Evolutionary conservation across 2,329 filamentous ascomycete species (phyloP).

Genomic region (Aureobasidium namibiae): DNA sequence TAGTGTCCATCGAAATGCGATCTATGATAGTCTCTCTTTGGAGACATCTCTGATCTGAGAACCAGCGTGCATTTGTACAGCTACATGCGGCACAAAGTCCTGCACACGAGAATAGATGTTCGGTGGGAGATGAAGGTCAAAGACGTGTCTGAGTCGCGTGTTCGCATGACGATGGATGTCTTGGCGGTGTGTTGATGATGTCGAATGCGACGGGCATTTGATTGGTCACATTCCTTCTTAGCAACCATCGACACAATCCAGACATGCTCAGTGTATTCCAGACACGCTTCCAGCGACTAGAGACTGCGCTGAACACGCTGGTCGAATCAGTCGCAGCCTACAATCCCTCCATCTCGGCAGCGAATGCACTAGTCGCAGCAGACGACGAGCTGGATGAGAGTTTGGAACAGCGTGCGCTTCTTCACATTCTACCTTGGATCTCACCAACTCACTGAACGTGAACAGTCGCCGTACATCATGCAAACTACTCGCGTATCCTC

Average conservation of each 20-base stretch:
- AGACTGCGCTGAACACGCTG: constrained; percentile 51
- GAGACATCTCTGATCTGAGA: too few species aligned
- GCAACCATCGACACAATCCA: neutral
- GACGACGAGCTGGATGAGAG: constrained; percentile 60
- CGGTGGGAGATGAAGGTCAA: neutral
- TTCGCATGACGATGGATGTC: neutral
- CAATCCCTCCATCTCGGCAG: constrained; percentile 62
- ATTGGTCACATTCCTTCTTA: constrained; percentile 12
- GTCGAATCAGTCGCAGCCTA: constrained; percentile 77
- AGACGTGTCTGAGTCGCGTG: neutral
- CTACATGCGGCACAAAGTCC: too few species aligned
- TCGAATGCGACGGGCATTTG: neutral
- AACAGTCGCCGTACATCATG: constrained; percentile 59
- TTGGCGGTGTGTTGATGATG: neutral
- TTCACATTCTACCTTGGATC: neutral
- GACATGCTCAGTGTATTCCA: constrained; percentile 36
- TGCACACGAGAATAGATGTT: too few species aligned
- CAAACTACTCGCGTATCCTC: constrained; percentile 61
- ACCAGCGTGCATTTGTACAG: too few species aligned
- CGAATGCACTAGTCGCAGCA: constrained; percentile 60
- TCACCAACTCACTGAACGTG: constrained; percentile 30
- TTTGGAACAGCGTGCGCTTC: constrained; percentile 51
- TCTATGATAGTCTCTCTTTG: too few species aligned
- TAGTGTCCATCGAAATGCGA: too few species aligned
- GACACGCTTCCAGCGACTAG: constrained; percentile 37